These are phyloP conservation scores for Singerocomus rubriflavus DNA, from an alignment of 1,284 basidiomycete species.

Conservation along the genomic window DNA sequence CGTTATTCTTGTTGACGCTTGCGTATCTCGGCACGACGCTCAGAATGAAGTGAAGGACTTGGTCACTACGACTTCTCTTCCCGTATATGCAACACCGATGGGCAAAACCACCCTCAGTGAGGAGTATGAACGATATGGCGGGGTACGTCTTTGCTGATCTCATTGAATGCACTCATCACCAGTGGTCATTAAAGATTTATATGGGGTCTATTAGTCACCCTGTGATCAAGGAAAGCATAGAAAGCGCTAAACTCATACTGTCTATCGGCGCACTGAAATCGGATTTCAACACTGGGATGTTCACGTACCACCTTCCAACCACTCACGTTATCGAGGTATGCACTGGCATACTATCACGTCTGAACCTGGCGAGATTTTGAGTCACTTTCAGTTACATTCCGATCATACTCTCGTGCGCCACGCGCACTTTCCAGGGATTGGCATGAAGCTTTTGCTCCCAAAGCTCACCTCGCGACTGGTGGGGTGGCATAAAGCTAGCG, in stretches of 20 bases:
- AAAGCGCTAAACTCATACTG: constrained; percentile 80
- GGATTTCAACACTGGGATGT: constrained; percentile 92
- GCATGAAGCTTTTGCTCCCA: constrained; percentile 72
- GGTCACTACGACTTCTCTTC: constrained; percentile 66
- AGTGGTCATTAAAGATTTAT: constrained; percentile 56
- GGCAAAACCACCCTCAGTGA: constrained; percentile 85
- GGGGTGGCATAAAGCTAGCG: constrained; percentile 37
- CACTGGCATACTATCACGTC: not conserved
- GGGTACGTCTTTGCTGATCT: constrained; percentile 43
- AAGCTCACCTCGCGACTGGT: constrained; percentile 59
- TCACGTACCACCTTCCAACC: constrained; percentile 68
- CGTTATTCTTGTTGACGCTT: constrained; percentile 86
- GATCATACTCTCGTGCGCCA: constrained; percentile 70
- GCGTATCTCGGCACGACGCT: constrained; percentile 78
- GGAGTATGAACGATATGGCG: constrained; percentile 81
- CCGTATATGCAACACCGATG: constrained; percentile 85
- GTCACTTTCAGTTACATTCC: constrained; percentile 69
- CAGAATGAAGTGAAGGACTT: constrained; percentile 69
- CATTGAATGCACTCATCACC: constrained; percentile 9
- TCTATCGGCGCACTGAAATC: constrained; percentile 78
- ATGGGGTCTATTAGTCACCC: constrained; percentile 77
- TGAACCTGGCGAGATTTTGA: constrained; percentile 1
- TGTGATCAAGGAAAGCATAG: constrained; percentile 72
- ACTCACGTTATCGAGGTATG: constrained; percentile 60
- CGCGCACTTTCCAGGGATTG: constrained; percentile 59